Conservation (phyloP, 352 stramenopile species). For the Phytophthora europaea region DNA sequence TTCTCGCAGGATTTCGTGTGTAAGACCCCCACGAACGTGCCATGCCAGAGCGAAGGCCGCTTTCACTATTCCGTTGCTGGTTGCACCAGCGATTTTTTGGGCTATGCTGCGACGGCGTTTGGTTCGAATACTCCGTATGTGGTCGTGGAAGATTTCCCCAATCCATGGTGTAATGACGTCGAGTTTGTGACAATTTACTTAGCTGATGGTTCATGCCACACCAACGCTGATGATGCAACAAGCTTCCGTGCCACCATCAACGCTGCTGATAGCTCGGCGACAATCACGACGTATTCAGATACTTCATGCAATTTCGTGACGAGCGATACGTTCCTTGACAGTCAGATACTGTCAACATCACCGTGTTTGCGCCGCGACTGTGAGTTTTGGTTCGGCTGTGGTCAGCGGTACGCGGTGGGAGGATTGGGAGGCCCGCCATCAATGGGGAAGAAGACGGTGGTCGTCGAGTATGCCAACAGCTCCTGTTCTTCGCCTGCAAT, state of each 20-base stretch:
- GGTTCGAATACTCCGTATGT: slow-evolving; percentile 12
- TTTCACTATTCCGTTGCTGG: not conserved
- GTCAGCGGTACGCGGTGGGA: slow-evolving; percentile 1
- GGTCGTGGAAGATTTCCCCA: slow-evolving; percentile 6
- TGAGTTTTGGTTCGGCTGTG: slow-evolving; percentile 4
- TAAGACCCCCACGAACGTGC: not conserved
- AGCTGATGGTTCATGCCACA: slow-evolving; percentile 14
- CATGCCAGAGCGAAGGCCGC: not conserved
- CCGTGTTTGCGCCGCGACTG: slow-evolving; percentile 6
- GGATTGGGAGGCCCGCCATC: slow-evolving; percentile 5
- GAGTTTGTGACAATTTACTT: slow-evolving; percentile 16
- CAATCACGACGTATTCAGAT: slow-evolving; percentile 10
- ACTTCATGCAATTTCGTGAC: slow-evolving; percentile 1
- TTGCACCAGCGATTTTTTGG: not conserved
- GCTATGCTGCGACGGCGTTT: not conserved
- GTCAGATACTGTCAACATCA: slow-evolving; percentile 2
- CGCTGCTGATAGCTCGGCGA: slow-evolving; percentile 6
- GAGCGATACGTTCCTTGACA: slow-evolving; percentile 7
- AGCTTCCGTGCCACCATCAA: slow-evolving; percentile 16
- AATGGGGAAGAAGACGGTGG: not conserved
- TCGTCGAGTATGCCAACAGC: not conserved
- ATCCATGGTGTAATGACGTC: slow-evolving; percentile 3
- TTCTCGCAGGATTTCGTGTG: slow-evolving; percentile 19
- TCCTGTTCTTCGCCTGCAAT: not conserved
- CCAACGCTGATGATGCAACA: not conserved